Conservation (phyloP, 495 filamentous ascomycete species). For the Gamarada debralockiae region DNA sequence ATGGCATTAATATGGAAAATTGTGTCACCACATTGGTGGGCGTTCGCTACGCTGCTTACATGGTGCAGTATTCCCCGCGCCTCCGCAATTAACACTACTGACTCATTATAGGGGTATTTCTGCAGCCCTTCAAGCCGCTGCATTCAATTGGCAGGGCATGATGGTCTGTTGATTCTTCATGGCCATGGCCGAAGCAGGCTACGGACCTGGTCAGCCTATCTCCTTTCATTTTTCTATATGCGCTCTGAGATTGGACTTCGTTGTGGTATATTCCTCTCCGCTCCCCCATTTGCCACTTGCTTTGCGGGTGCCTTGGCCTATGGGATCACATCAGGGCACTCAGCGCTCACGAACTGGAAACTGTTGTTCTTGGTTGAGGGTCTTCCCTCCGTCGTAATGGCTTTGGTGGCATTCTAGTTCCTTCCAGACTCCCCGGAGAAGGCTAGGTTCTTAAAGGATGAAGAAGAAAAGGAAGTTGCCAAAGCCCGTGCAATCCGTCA, state of each 20-base stretch:
- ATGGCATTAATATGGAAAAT: slow-evolving; percentile 69
- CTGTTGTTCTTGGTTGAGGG: slow-evolving; percentile 83
- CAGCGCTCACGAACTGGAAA: slow-evolving; percentile 66
- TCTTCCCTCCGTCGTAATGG: slow-evolving; percentile 61
- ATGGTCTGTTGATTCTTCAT: slow-evolving; percentile 64
- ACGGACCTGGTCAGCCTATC: slow-evolving; percentile 67
- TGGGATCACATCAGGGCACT: slow-evolving; percentile 68
- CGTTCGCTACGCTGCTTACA: slow-evolving; percentile 23
- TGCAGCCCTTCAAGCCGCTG: slow-evolving; percentile 55
- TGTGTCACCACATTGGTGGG: slow-evolving; percentile 39
- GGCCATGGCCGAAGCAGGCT: slow-evolving; percentile 61
- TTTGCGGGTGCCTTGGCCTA: slow-evolving; percentile 83
- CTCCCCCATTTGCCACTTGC: slow-evolving; percentile 74
- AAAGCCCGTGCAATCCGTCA: slow-evolving; percentile 57
- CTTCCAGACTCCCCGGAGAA: slow-evolving; percentile 68
- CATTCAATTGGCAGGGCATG: slow-evolving; percentile 56
- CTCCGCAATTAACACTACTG: not conserved
- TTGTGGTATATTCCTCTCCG: slow-evolving; percentile 70
- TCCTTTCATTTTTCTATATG: slow-evolving; percentile 81
- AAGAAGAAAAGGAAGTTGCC: slow-evolving; percentile 69
- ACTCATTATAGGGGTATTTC: slow-evolving; percentile 41
- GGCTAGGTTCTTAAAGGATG: slow-evolving; percentile 61
- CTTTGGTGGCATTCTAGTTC: slow-evolving; percentile 58
- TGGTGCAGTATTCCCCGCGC: not conserved
- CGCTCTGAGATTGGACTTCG: slow-evolving; percentile 73